Conservation (phyloP, 225 moss, liverwort and hornwort species). For the Bryum argenteum region DNA sequence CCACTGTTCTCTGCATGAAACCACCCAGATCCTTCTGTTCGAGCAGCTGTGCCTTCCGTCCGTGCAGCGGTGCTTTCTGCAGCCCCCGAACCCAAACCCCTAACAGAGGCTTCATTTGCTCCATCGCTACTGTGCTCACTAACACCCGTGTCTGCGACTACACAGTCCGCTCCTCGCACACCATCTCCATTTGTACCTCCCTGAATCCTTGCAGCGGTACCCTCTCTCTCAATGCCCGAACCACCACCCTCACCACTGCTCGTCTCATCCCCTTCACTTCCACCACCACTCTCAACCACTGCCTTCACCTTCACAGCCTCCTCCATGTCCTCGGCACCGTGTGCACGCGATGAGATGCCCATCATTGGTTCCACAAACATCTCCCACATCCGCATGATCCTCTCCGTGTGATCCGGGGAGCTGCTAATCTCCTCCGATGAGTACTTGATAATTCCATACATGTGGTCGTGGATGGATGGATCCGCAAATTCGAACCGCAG, state of each 20-base stretch:
- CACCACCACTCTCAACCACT: conserved; percentile 32
- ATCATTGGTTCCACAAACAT: conserved; percentile 72
- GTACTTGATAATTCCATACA: conserved; percentile 85
- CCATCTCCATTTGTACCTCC: conserved; percentile 21
- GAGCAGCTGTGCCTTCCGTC: conserved; percentile 14
- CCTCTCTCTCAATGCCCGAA: conserved; percentile 15
- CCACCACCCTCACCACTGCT: conserved; percentile 41
- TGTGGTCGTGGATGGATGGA: conserved; percentile 72
- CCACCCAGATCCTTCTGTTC: conserved; percentile 30
- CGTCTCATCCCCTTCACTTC: conserved; percentile 46
- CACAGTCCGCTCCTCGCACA: neutral
- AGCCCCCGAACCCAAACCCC: conserved; percentile 20
- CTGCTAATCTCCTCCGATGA: conserved; percentile 79
- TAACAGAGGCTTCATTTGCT: conserved; percentile 11
- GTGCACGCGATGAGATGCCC: conserved; percentile 55
- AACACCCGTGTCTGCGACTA: conserved; percentile 11
- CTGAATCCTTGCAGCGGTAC: neutral
- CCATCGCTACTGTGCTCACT: conserved; percentile 16
- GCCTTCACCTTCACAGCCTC: conserved; percentile 27
- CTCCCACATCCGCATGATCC: conserved; percentile 64
- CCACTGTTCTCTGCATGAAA: conserved; percentile 24
- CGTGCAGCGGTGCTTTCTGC: conserved; percentile 25
- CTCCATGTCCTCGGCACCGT: conserved; percentile 42
- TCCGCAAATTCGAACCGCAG: conserved; percentile 61
- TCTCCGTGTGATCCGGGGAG: conserved; percentile 68